Base-by-base conservation (phyloP, 2,329 filamentous ascomycete species). In the Pseudohalonectria lignicola region DNA sequence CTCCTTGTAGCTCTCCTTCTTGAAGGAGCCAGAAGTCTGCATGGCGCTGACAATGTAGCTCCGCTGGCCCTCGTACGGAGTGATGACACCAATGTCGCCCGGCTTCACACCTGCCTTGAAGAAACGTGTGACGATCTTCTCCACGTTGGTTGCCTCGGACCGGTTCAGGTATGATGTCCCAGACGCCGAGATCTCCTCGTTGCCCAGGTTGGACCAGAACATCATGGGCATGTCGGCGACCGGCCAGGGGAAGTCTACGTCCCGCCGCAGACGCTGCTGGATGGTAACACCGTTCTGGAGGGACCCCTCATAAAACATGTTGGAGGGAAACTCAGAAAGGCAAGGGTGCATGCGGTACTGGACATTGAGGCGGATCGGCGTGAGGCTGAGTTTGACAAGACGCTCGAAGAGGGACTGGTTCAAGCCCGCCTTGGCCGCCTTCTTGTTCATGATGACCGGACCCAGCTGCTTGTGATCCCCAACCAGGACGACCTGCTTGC, bases 381-480 rank as follows among this genome's bases (percentile, higher is more conserved):
- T 79, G 51, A 87, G 82, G 32, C 83, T 82, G n/a, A 96, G 74
- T 52, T 90, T 86, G 50, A 96, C 88, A 36, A 98, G 72, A 51
- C 92, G 86, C 64, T 98, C 92, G 53, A 98, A 98, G 9, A 98
- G 71, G n/a, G 90, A 96, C 60, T 96, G 92, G 62, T 96, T 95
- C 13, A 98, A 71, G 43, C 92, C 92, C 39, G 92, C 92, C 63
- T 96, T 96, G 44, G 92, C 92, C 12, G 92, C 92, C 63, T 96
- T 96, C 73, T 98, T 98, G 72, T 98, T 98, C 90, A 98, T 98
- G 56, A 98, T 96, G 51, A 98, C 92, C 2, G 92, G 92, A 1
- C 92, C 92, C 47, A 98, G 76, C 59, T 98, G 92, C 61, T 96
- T 93, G 62, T 98, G 92, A 55, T 98, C 92, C 55, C 92, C 92